Evolutionary conservation across 352 stramenopile genomes (phyloP), one percentile per base, ranked within the genome.

Genomic region (Phytophthora hibernalis): DNA sequence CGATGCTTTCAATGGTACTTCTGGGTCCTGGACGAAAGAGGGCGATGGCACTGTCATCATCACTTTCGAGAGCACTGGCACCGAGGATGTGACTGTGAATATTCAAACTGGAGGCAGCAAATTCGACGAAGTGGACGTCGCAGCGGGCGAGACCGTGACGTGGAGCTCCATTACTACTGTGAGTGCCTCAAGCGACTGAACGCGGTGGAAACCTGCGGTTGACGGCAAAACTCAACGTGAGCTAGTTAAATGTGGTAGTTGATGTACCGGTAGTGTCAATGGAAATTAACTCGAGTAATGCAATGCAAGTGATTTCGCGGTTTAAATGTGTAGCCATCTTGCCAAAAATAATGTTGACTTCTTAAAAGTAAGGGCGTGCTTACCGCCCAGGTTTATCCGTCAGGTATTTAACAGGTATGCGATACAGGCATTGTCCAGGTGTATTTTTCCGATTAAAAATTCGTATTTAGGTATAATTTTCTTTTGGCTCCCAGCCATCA

Each of bases 131-230:
- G 42, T 54, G 40, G 10, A 33, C 11, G 54, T 62, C 12, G 9
- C 28, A 11, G 43, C 54, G 1, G 54, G 54, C 16, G 31, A 26
- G 2, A 54, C 30, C 2, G 42, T 13, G 12, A 31, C 20, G 15
- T 62, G 43, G 40, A 54, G n/a, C 28, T 62, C 54, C 56, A n/a
- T 11, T 45, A 18, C 20, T 43, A 1, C 51, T 86, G 30, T 64
- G 56, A 45, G 35, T 64, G 4, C 76, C 82, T 15, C 64, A 73
- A 33, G 38, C 64, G 10, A 61, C 22, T 6, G 15, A 44, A 7
- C 21, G 21, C 20, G 24, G 33, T 16, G 56, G 47, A 35, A 45
- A 21, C 20, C 21, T 55, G 16, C 9, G 31, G 18, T 33, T 55
- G 30, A 44, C 30, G 13, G 49, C 18, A 18, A 55, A 26, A 30